These are phyloP conservation scores for Tylopilus vinaceipallidus DNA, from an alignment of 768 basidiomycete genomes.

Conservation along the genomic window DNA sequence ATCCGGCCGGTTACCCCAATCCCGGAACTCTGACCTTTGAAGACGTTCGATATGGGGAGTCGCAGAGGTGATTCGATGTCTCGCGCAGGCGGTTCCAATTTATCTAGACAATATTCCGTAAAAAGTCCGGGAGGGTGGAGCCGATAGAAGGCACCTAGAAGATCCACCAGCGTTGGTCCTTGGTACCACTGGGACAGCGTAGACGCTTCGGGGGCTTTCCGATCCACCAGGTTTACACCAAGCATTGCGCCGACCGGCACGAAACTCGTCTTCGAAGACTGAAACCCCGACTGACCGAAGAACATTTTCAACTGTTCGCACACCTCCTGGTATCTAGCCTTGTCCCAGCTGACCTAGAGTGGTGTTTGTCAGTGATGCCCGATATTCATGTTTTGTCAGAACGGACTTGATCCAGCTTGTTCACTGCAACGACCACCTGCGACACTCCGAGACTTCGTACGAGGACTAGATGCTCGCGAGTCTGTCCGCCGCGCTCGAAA, in stretches of 20 bases:
- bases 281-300: constrained; percentile 85
- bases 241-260: constrained; percentile 89
- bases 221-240: constrained; percentile 75
- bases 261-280: constrained; percentile 73
- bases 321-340: constrained; percentile 84
- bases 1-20: constrained; percentile 81
- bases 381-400: background rate
- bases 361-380: background rate
- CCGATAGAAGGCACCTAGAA: constrained; percentile 57
- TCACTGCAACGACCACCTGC: constrained; percentile 89
- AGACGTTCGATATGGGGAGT: constrained; percentile 92
- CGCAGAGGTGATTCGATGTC: constrained; percentile 77
- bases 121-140: background rate
- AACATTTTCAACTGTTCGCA: constrained; percentile 72
- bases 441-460: constrained; percentile 90
- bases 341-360: constrained; percentile 80
- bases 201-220: constrained; percentile 45
- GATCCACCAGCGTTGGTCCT: constrained; percentile 81
- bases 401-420: constrained; percentile 83
- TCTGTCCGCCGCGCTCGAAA: constrained; percentile 93
- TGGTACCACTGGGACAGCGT: constrained; percentile 72
- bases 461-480: constrained; percentile 88
- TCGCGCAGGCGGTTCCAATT: constrained; percentile 75
- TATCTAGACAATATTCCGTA: constrained; percentile 48
- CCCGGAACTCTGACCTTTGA: constrained; percentile 81